These are phyloP conservation scores for Chlorella ohadii DNA, from an alignment of 139 green algal genomes.

Conservation along the genomic window DNA sequence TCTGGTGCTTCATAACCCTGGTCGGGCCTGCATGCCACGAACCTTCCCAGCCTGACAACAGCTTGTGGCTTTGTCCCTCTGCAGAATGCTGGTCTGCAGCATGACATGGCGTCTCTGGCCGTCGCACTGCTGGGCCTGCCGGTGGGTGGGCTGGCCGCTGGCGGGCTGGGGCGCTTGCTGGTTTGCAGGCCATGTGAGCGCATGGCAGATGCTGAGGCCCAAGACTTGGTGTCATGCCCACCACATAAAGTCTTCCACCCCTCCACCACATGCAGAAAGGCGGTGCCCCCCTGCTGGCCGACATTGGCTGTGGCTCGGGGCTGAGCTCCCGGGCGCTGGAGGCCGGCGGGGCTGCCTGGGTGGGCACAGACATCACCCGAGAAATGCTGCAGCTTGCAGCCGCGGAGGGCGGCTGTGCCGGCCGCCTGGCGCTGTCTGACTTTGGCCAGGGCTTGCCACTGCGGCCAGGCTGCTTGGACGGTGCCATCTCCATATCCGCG, in stretches of 20 bases:
- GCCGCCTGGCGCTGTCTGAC: conserved; percentile 69
- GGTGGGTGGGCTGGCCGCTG: neutral
- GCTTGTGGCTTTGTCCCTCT: no score
- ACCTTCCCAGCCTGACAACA: no score
- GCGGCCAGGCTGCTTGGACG: conserved; percentile 73
- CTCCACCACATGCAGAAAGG: neutral
- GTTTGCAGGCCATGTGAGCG: no score
- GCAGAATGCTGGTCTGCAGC: neutral
- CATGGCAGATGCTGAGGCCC: no score
- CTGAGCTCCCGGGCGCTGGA: conserved; percentile 74
- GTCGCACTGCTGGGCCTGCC: conserved; percentile 2
- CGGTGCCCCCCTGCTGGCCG: conserved; percentile 36
- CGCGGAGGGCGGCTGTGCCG: neutral
- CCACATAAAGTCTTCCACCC: neutral
- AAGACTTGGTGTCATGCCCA: no score
- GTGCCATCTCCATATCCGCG: conserved; percentile 70
- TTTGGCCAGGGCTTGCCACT: conserved; percentile 88
- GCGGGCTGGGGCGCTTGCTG: neutral
- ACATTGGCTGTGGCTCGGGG: conserved; percentile 96
- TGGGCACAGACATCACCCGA: conserved; percentile 89
- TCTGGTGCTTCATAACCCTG: no score
- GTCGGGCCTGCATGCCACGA: no score
- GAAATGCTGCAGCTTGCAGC: conserved; percentile 71
- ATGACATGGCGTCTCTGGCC: conserved; percentile 4
- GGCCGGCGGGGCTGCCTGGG: conserved; percentile 79